Conservation (phyloP, 768 basidiomycete species). For the Boletus bicolor region DNA sequence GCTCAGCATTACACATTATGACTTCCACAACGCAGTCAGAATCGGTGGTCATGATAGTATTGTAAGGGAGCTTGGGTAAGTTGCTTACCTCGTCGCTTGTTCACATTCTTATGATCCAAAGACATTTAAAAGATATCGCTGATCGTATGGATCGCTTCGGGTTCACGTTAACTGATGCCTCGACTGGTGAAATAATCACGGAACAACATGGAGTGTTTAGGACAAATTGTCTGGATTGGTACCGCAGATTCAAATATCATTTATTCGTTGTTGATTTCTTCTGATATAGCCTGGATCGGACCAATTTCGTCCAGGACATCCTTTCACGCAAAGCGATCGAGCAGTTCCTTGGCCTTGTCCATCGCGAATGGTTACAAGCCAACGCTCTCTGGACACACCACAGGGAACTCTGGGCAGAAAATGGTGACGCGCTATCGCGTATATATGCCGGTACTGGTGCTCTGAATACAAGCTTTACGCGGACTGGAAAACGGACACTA, state of each 20-base stretch:
- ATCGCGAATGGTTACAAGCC: conserved; percentile 71
- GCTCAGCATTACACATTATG: conserved; percentile 82
- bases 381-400: conserved; percentile 79
- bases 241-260: background rate
- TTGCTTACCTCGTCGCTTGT: background rate
- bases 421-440: conserved; percentile 86
- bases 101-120: conserved; percentile 29
- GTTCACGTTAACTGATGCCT: conserved; percentile 76
- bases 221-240: conserved; percentile 96
- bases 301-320: conserved; percentile 97
- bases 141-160: conserved; percentile 77
- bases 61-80: conserved; percentile 65
- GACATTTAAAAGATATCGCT: conserved; percentile 56
- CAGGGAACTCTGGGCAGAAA: conserved; percentile 95
- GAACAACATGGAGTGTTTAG: conserved; percentile 90
- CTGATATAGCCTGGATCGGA: conserved; percentile 77
- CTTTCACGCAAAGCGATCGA: conserved; percentile 79
- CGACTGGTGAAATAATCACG: conserved; percentile 69
- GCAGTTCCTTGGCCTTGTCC: conserved; percentile 76
- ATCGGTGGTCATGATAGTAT: conserved; percentile 86
- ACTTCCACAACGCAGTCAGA: conserved; percentile 86
- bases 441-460: conserved; percentile 95
- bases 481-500: conserved; percentile 90
- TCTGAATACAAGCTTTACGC: conserved; percentile 92
- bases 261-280: conserved; percentile 1